Percentiles rank a stretch among this genome's conserved stretches.
Conservation (phyloP, 2,329 filamentous ascomycete species). For the Phoma sp. region DNA sequence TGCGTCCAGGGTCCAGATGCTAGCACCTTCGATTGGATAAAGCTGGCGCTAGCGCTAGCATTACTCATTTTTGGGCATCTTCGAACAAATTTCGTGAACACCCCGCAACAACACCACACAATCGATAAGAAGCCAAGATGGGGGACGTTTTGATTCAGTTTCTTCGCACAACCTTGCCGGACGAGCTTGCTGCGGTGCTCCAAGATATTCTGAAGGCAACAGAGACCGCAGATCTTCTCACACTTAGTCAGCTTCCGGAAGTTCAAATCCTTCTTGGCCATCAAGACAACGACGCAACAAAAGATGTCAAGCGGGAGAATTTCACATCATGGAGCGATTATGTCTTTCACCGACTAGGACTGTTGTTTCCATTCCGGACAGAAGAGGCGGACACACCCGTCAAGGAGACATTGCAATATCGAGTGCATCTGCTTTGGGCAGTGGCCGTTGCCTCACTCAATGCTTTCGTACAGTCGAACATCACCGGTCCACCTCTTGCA, state of each 20-base stretch:
- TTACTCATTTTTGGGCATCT: conserved; percentile 31
- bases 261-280: conserved; percentile 51
- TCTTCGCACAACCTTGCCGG: conserved; percentile 50
- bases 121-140: conserved; percentile 41
- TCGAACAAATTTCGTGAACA: conserved; percentile 26
- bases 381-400: conserved; percentile 31
- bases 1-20: conserved; percentile 4
- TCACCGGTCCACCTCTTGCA: conserved; percentile 81
- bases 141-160: conserved; percentile 51
- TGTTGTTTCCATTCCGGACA: conserved; percentile 43
- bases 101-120: conserved; percentile 25
- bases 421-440: conserved; percentile 54
- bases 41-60: conserved; percentile 26
- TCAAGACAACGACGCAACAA: conserved; percentile 40
- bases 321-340: conserved; percentile 54
- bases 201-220: conserved; percentile 47
- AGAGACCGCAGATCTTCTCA: conserved; percentile 52
- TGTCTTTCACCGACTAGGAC: conserved; percentile 51
- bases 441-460: conserved; percentile 73
- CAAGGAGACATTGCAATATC: conserved; percentile 46
- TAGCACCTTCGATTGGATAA: conserved; percentile 23
- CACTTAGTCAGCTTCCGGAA: conserved; percentile 48
- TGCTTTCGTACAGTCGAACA: conserved; percentile 83
- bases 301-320: conserved; percentile 38
- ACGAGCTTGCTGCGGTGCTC: conserved; percentile 49